These are phyloP conservation scores for Apiospora koreana DNA, from an alignment of 2,329 filamentous ascomycete species.

Conservation along the genomic window DNA sequence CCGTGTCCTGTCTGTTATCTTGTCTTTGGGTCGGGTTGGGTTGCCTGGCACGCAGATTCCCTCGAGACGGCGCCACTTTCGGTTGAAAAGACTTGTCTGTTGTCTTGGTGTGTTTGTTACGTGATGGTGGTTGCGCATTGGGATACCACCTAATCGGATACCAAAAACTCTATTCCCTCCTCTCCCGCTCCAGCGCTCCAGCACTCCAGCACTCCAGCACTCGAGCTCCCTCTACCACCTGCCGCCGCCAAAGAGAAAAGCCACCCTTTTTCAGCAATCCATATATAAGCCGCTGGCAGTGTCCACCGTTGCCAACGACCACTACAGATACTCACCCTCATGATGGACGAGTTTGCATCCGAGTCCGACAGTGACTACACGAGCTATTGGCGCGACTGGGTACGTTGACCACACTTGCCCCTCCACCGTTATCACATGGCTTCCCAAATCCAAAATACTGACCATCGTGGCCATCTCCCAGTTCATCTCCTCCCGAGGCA, in stretches of 20 bases:
- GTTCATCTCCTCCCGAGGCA: constrained; percentile 97
- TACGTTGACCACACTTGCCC: constrained; percentile 53
- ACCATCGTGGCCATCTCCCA: constrained; percentile 39
- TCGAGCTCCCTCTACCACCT: background rate
- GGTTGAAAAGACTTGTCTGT: background rate
- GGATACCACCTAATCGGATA: background rate
- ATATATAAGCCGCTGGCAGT: background rate
- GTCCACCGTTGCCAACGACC: background rate
- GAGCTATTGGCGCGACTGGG: constrained; percentile 99
- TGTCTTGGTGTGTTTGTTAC: background rate
- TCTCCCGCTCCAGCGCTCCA: background rate
- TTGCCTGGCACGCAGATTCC: background rate
- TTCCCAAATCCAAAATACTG: background rate
- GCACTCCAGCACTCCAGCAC: too few relatives aligned
- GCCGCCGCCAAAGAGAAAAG: background rate
- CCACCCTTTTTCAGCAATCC: background rate
- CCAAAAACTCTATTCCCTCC: background rate
- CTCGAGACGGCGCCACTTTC: background rate
- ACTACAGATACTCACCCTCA: background rate
- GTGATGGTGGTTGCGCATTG: constrained; percentile 8
- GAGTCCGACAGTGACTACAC: constrained; percentile 99
- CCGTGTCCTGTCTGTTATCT: background rate
- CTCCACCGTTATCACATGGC: constrained; percentile 13
- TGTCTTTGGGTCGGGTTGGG: background rate
- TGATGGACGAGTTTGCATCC: constrained; percentile 96